Conservation (phyloP, 192 early-diverging fungal species). For the Chytriomyces sp. region DNA sequence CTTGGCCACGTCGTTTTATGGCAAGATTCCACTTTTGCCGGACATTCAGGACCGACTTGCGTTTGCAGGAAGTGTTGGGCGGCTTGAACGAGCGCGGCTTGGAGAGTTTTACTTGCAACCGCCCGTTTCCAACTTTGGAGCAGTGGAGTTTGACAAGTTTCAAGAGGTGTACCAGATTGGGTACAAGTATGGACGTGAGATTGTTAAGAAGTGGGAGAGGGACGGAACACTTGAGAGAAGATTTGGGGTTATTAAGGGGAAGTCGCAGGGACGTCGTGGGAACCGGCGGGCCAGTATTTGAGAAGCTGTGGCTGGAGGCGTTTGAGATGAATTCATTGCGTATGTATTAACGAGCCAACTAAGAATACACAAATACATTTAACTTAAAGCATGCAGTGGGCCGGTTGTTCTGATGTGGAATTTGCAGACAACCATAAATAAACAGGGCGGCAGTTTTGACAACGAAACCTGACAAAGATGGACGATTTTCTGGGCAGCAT, state of each 20-base stretch:
- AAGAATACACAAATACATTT: too few species aligned
- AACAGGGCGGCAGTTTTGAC: too few species aligned
- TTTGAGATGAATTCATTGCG: too few species aligned
- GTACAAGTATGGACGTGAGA: conserved; percentile 80
- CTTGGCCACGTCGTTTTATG: conserved; percentile 56
- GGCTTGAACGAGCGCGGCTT: conserved; percentile 87
- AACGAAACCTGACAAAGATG: not conserved
- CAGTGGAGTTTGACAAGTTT: conserved; percentile 91
- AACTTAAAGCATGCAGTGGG: too few species aligned
- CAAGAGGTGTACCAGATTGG: conserved; percentile 85
- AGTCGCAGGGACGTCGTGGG: not conserved
- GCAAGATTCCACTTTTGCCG: conserved; percentile 84
- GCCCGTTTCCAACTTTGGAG: conserved; percentile 84
- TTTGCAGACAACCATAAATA: too few species aligned
- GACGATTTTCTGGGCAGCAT: conserved; percentile 11
- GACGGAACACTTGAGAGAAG: conserved; percentile 65
- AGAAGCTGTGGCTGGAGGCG: not conserved
- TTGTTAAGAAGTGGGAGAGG: conserved; percentile 80
- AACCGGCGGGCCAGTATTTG: conserved; percentile 29
- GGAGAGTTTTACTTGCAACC: conserved; percentile 85
- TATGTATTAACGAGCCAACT: too few species aligned
- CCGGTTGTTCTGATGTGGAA: too few species aligned
- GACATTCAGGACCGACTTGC: conserved; percentile 94
- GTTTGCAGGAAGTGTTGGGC: conserved; percentile 84
- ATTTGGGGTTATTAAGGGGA: conserved; percentile 51